Conservation (phyloP, 1,284 basidiomycete genomes). For the Rhizopogon parksii region DNA sequence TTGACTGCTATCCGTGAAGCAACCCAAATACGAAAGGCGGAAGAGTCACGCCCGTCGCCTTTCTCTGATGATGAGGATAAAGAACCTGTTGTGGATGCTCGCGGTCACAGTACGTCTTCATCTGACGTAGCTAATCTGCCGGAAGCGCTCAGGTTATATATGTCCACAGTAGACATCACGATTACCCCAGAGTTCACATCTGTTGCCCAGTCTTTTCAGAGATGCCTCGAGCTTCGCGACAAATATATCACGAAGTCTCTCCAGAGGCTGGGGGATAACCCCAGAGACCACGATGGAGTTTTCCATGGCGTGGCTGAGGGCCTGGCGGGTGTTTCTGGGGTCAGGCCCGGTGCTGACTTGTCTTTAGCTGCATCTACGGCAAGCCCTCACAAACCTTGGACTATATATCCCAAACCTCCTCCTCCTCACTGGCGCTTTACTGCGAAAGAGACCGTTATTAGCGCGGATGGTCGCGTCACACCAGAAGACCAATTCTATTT, state of each 20-base stretch:
- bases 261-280: conserved; percentile 88
- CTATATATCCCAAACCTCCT: conserved; percentile 84
- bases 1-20: conserved; percentile 34
- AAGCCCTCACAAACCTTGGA: conserved; percentile 57
- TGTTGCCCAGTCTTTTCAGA: conserved; percentile 60
- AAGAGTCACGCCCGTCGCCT: conserved; percentile 18
- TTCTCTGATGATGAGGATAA: conserved; percentile 37
- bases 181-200: conserved; percentile 47
- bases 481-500: conserved; percentile 55
- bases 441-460: conserved; percentile 45
- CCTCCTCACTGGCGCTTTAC: conserved; percentile 92
- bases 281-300: conserved; percentile 76
- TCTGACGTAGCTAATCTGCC: background rate
- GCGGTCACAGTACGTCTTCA: conserved; percentile 16
- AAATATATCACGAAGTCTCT: conserved; percentile 85
- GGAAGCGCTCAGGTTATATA: conserved; percentile 9
- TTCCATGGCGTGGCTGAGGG: conserved; percentile 59
- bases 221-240: conserved; percentile 82
- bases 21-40: conserved; percentile 20
- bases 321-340: conserved; percentile 58
- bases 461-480: conserved; percentile 33
- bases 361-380: conserved; percentile 25
- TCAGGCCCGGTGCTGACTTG: conserved; percentile 53
- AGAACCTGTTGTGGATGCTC: conserved; percentile 24
- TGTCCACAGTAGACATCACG: conserved; percentile 30